A percentile compares a stretch with the other conserved stretches of the same genome.
These are phyloP conservation scores for Clonostachys byssicola DNA, from an alignment of 2,329 filamentous ascomycete genomes.

Conservation along the genomic window DNA sequence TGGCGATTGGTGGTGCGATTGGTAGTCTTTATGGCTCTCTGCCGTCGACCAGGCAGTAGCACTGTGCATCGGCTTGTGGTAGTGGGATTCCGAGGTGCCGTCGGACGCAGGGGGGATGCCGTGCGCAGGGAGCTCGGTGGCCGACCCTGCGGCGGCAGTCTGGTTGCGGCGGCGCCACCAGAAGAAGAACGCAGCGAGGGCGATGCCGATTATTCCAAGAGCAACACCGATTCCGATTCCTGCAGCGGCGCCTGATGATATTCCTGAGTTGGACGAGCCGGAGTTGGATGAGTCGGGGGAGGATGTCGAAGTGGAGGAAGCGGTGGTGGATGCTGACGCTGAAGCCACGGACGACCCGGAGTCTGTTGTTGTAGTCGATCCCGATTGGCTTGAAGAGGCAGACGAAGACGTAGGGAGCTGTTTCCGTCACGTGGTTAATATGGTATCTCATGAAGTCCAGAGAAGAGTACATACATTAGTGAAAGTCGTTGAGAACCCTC, in stretches of 20 bases:
- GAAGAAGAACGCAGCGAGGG: slow-evolving; percentile 14
- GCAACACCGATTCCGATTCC: slow-evolving; percentile 21
- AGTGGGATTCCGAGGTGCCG: too few relatives aligned
- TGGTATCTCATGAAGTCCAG: too few relatives aligned
- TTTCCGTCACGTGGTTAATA: too few relatives aligned
- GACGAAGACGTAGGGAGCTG: too few relatives aligned
- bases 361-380: too few relatives aligned
- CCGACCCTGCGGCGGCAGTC: not conserved
- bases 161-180: slow-evolving; percentile 13
- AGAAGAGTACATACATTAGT: slow-evolving; percentile 12
- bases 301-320: not conserved
- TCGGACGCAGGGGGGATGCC: too few relatives aligned
- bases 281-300: not conserved
- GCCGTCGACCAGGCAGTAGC: too few relatives aligned
- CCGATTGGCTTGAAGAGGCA: too few relatives aligned
- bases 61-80: too few relatives aligned
- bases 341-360: too few relatives aligned
- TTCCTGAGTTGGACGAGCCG: slow-evolving; percentile 3
- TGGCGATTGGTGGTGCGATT: too few relatives aligned
- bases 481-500: slow-evolving; percentile 23
- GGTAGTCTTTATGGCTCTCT: too few relatives aligned
- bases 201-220: slow-evolving; percentile 15
- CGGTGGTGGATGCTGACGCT: not conserved
- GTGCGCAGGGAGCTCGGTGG: not conserved
- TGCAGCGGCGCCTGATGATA: slow-evolving; percentile 20